These are phyloP conservation scores for Aspergillus hortae DNA, from an alignment of 2,329 filamentous ascomycete species.

Conservation along the genomic window DNA sequence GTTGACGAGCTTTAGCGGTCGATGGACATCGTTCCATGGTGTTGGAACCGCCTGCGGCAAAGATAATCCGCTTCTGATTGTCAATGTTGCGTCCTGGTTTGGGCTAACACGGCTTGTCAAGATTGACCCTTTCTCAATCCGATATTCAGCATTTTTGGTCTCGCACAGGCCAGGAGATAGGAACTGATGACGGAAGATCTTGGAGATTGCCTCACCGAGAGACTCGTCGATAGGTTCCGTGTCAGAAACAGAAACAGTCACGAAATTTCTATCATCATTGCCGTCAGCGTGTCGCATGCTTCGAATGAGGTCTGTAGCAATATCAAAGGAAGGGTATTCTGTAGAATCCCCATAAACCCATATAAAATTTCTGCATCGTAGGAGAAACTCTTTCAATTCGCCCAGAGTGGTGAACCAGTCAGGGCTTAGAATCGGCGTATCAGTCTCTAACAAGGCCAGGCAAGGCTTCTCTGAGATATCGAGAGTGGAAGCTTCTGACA, in stretches of 20 bases:
- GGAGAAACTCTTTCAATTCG: not conserved
- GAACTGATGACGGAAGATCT: not conserved
- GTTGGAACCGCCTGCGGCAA: not conserved
- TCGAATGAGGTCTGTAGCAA: not conserved
- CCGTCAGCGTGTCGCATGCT: not conserved
- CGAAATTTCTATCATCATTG: not conserved
- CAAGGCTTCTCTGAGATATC: not conserved
- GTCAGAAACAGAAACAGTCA: not conserved
- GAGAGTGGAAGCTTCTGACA: not conserved
- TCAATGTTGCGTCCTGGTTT: not conserved
- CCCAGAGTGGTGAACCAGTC: not conserved
- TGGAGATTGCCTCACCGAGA: not conserved
- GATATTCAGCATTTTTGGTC: slow-evolving; percentile 1
- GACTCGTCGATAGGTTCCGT: not conserved
- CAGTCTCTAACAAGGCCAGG: not conserved
- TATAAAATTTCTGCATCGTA: not conserved
- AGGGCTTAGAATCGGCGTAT: not conserved
- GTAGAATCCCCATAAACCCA: not conserved
- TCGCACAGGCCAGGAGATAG: not conserved
- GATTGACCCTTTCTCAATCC: not conserved
- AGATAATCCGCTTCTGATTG: not conserved
- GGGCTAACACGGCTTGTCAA: not conserved
- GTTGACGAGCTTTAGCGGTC: not conserved
- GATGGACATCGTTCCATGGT: not conserved
- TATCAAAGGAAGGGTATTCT: not conserved